Base-by-base conservation (phyloP, 371 early-diverging fungal genomes). In the Syncephalastrum racemosum region DNA sequence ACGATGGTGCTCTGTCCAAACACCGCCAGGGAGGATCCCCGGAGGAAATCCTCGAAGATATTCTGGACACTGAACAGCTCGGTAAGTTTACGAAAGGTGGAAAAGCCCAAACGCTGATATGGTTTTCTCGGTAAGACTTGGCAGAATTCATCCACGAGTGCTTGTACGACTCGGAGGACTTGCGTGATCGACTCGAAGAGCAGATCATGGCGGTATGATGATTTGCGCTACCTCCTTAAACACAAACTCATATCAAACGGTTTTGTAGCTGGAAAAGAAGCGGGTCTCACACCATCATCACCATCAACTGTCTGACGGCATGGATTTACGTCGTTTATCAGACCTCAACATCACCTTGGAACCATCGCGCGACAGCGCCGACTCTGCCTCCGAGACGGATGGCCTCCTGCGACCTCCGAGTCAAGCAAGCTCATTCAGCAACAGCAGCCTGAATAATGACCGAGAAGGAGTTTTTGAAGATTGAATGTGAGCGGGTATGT, bases 281-380 rank as follows among this genome's bases (percentile, higher is more conserved):
- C 53, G 63, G n/a, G 57, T 65, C 16, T 69, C 66, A 4, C 65
- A 68, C 46, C 60, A 62, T 10, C 36, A 31, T 31, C 36, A 31
- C 36, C 36, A 31, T 31, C 36, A 31, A 10, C 39, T 64, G 18
- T 62, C 71, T 14, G 50, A 59, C 2, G 59, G 57, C 5, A 62
- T 61, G 24, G 66, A 73, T 36, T 59, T 64, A 20, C 63, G 72
- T 45, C 61, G 75, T 25, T 50, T 78, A 18, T 78, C 78, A 12
- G 78, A 78, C 39, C 61, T 78, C 14, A 75, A 78, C 22, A 75
- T 78, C 24, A 72, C 68, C 2, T 62, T 74, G 43, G 72, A 74
- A 13, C 66, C 68, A 39, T 64, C 67, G 36, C 36, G 36, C 10
- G 36, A 31, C 10, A 31, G 36, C 12, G 36, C 10, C 10, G 36